Conservation (phyloP, 2,329 filamentous ascomycete genomes). For the Whalleya microplaca region DNA sequence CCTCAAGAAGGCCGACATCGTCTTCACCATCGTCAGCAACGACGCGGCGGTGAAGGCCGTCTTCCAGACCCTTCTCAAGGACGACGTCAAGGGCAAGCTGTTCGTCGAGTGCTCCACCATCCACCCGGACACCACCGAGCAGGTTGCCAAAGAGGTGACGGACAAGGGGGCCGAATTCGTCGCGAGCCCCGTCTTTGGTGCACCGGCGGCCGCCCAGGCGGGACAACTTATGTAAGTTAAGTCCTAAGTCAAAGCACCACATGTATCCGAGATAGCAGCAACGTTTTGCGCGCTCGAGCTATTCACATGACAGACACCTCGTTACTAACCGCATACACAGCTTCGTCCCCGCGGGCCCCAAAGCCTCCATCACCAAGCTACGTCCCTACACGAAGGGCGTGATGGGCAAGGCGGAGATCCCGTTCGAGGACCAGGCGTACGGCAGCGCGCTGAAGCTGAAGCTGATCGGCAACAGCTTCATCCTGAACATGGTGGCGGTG, state of each 20-base stretch:
- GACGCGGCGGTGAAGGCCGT: constrained; percentile 72
- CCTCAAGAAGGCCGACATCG: constrained; percentile 71
- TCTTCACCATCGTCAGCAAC: constrained; percentile 82
- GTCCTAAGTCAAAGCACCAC: neutral
- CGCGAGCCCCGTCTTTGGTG: constrained; percentile 69
- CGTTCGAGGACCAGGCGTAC: constrained; percentile 37
- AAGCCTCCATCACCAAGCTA: constrained; percentile 59
- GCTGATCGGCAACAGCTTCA: constrained; percentile 84
- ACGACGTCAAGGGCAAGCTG: constrained; percentile 69
- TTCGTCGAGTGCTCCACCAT: constrained; percentile 89
- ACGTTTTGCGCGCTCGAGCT: no score
- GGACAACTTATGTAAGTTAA: constrained; percentile 60
- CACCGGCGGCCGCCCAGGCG: constrained; percentile 63
- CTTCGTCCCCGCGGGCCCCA: constrained; percentile 67
- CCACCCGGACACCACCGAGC: constrained; percentile 78
- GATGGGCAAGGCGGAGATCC: constrained; percentile 64
- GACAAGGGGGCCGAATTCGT: constrained; percentile 73
- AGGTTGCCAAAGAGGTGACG: constrained; percentile 60
- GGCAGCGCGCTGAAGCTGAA: constrained; percentile 71
- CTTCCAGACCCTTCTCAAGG: constrained; percentile 59
- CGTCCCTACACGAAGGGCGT: constrained; percentile 70
- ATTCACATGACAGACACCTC: no score
- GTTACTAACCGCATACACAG: constrained; percentile 18
- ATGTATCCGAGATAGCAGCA: no score
- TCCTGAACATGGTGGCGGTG: constrained; percentile 80